Evolutionary conservation across 805 yeast species (phyloP).

Genomic region (Saturnispora zaruensis): DNA sequence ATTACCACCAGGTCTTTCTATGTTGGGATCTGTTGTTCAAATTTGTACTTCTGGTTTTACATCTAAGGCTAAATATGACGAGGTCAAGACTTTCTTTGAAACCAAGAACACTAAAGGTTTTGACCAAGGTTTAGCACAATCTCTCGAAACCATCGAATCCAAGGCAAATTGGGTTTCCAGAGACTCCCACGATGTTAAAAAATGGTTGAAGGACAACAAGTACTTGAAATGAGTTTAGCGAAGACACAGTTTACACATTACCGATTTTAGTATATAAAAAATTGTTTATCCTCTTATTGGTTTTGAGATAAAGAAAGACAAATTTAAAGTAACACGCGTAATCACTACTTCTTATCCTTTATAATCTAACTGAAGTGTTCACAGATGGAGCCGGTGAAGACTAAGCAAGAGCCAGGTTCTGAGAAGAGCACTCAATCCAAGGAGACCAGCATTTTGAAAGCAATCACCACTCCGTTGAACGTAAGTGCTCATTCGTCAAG

Average conservation of each 20-base stretch:
- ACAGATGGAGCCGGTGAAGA: constrained; percentile 2
- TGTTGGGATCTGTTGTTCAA: constrained; percentile 69
- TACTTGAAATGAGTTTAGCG: constrained; percentile 15
- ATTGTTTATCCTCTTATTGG: not conserved
- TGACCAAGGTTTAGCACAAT: constrained; percentile 49
- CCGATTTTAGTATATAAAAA: not conserved
- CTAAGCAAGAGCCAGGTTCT: constrained; percentile 5
- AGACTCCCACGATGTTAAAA: constrained; percentile 37
- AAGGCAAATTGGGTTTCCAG: constrained; percentile 48
- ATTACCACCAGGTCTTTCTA: constrained; percentile 73
- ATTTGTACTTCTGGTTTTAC: constrained; percentile 42
- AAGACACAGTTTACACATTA: not conserved
- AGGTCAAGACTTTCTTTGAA: constrained; percentile 39
- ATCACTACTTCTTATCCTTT: not conserved
- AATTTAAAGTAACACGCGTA: not conserved
- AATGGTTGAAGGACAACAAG: constrained; percentile 34
- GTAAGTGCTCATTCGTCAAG: constrained; percentile 1
- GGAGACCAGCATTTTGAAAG: not conserved
- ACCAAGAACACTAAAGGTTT: constrained; percentile 46
- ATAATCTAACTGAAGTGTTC: not conserved
- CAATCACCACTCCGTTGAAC: not conserved
- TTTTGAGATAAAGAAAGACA: not conserved
- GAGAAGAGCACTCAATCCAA: not conserved
- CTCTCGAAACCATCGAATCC: constrained; percentile 47
- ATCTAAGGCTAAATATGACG: constrained; percentile 32